Evolutionary conservation across 2,329 filamentous ascomycete genomes (phyloP), one percentile per base, ranked within the genome.

Genomic region (Claviceps spartinae): DNA sequence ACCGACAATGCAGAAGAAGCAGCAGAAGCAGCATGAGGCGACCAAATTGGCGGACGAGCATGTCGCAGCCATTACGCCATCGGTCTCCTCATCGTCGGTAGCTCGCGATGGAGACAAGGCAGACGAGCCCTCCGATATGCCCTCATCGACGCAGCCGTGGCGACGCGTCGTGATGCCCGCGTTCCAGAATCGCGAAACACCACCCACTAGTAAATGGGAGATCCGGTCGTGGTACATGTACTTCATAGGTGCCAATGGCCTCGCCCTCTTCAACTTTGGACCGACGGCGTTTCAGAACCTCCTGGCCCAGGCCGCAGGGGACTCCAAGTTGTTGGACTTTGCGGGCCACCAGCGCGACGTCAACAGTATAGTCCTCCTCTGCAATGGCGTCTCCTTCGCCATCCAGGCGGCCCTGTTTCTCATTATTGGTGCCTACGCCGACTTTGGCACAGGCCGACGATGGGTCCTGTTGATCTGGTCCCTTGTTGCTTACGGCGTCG

Each of bases 351-450:
- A 72, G 24, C 73, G 79, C 51, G 78, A 77, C n/a, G 76, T 83
- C 59, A 81, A 82, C 62, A 81, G 76, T 53, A 81, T 85, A 51
- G 79, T 86, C 4, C 68, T 86, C 7, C 69, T 84, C 0, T 73
- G 74, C 61, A 85, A 85, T 59, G 82, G 83, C 50, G 79, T 85
- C 52, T 81, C 76, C 16, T 86, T 86, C 61, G 80, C 81, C 1
- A 74, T 83, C 38, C 82, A 86, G 61, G 75, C 81, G 30, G 71
- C 78, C 7, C 60, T 79, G 5, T 78, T 79, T 59, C 65, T 79
- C 26, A 58, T 72, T 53, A 69, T 78, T 2, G 76, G 76, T 50
- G 70, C 70, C 0, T 76, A 74, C 55, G 75, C 75, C 56, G 83
- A 86, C 62, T 86, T 85, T 61, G 83, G 83, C 3, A 73, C 73